These are phyloP conservation scores for Tylopilus cervinicoccineus DNA, from an alignment of 768 basidiomycete species.

Conservation along the genomic window DNA sequence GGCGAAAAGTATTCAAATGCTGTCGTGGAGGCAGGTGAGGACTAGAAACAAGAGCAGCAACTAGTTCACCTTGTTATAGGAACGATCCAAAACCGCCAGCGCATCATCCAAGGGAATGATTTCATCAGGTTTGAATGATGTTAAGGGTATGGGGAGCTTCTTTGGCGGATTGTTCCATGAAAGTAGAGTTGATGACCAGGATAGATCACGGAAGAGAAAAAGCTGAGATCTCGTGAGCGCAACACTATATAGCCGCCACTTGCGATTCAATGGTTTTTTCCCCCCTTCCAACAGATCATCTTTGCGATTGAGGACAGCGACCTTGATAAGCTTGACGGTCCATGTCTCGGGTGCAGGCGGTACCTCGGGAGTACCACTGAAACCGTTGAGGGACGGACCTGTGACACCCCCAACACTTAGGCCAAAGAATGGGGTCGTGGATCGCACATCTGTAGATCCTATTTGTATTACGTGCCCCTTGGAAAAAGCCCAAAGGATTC, in stretches of 20 bases:
- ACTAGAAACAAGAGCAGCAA: neutral
- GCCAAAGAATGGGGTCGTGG: conserved; percentile 39
- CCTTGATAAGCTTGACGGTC: conserved; percentile 70
- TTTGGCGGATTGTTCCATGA: conserved; percentile 39
- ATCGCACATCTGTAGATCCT: conserved; percentile 39
- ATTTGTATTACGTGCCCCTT: conserved; percentile 58
- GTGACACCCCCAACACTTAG: conserved; percentile 36
- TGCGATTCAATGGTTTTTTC: conserved; percentile 69
- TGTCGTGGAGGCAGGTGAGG: conserved; percentile 6
- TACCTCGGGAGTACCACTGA: conserved; percentile 26
- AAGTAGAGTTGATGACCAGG: conserved; percentile 48
- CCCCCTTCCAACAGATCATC: conserved; percentile 75
- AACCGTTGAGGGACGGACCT: conserved; percentile 26
- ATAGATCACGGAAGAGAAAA: conserved; percentile 78
- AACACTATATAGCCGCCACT: conserved; percentile 86
- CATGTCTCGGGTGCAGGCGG: conserved; percentile 32
- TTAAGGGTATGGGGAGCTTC: conserved; percentile 35
- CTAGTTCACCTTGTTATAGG: conserved; percentile 65
- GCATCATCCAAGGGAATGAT: conserved; percentile 71
- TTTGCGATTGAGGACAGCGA: conserved; percentile 78
- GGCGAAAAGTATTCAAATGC: conserved; percentile 73
- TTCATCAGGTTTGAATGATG: conserved; percentile 77
- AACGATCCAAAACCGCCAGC: conserved; percentile 76
- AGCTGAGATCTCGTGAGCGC: conserved; percentile 88
- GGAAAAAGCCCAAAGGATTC: conserved; percentile 62